These are phyloP conservation scores for Aegilops sharonensis DNA, from an alignment of 176 grass and related monocot genomes.

Conservation along the genomic window DNA sequence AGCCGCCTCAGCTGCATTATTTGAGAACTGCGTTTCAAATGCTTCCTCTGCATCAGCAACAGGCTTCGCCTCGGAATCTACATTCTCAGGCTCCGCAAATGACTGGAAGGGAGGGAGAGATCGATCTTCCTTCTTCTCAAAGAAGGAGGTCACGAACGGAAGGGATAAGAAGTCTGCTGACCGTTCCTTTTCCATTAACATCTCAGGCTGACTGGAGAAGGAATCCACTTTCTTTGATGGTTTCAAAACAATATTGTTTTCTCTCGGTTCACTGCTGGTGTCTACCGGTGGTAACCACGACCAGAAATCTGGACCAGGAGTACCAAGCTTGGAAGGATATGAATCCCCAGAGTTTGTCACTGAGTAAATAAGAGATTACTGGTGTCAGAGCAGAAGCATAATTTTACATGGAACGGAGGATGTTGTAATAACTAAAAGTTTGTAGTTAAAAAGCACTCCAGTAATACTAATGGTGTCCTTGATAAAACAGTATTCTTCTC, in stretches of 20 bases:
- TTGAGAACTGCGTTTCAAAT: constrained; percentile 60
- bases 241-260: constrained; percentile 36
- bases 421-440: neutral
- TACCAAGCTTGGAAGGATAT: constrained; percentile 45
- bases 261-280: constrained; percentile 30
- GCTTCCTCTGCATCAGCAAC: constrained; percentile 37
- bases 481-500: neutral
- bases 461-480: neutral
- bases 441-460: neutral
- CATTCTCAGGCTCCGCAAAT: constrained; percentile 56
- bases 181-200: constrained; percentile 78
- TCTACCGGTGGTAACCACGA: constrained; percentile 84
- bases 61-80: constrained; percentile 20
- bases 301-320: constrained; percentile 96
- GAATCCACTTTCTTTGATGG: constrained; percentile 52
- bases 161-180: constrained; percentile 58
- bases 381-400: constrained; percentile 14
- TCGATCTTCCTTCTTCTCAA: constrained; percentile 47
- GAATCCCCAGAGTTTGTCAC: constrained; percentile 21
- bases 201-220: constrained; percentile 46
- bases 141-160: constrained; percentile 60
- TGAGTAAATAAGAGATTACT: constrained; percentile 29
- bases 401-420: neutral
- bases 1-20: constrained; percentile 68
- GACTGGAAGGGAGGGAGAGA: constrained; percentile 88